Evolutionary conservation across 345 rosid genomes (phyloP), one percentile per base, ranked within the genome.

Genomic region (Dovyalis caffra): DNA sequence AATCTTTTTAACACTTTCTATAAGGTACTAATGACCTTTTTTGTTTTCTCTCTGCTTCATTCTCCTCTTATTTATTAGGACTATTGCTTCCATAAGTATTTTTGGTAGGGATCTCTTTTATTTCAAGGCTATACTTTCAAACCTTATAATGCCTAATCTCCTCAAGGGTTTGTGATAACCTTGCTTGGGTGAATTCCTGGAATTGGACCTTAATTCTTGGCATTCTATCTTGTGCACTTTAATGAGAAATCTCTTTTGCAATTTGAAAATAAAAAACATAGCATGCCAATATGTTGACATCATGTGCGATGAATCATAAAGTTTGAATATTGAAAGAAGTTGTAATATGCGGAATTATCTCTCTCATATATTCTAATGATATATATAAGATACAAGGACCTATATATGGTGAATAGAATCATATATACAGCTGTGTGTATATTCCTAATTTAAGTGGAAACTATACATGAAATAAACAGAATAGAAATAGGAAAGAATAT

Each of bases 1-100:
- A 91, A 93, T 86, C 97, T 95, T 67, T 95, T 95, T 81, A 95
- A 93, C 86, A 81, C 87, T 23, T 88, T 88, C 66, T 88, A 88
- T 86, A 88, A 86, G 91, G 91, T 88, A 87, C 66, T 43, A 47
- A 66, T 43, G 62, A 20, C 8, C 8, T 35, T 35, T 28, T 34
- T 73, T 64, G 32, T 1, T 66, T 29, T n/a, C 9, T 5, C n/a
- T 28, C 5, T 9, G 28, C 8, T 21, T 62, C 25, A 20, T 35
- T 23, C 51, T 74, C 37, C 1, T 12, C 11, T 21, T 23, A 11
- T 33, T 8, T 47, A 25, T 21, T 43, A 12, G 25, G 16, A 26
- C 20, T 57, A 21, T 8, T 57, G 21, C 43, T 64, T 32, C 68
- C 8, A 31, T 34, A 9, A 21, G 8, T 33, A 35, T 31, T 64